Conservation (phyloP, 768 basidiomycete genomes). For the Sutorius australiensis region DNA sequence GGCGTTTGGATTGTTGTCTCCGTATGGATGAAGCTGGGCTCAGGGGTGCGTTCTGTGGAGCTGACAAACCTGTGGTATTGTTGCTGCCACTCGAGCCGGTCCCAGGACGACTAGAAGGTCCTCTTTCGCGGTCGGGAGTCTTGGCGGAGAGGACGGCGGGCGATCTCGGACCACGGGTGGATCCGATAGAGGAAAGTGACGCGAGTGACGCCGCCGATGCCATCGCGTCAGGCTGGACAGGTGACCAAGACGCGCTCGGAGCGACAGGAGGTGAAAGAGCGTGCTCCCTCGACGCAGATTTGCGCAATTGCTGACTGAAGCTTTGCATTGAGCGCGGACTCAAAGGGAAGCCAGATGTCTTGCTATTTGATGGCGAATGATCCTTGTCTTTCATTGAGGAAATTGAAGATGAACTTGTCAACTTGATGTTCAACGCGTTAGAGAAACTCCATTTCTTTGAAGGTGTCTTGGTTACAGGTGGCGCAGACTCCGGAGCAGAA, state of each 20-base stretch:
- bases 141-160: slow-evolving; percentile 42
- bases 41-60: slow-evolving; percentile 56
- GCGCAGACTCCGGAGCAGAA: slow-evolving; percentile 40
- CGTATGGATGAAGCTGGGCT: slow-evolving; percentile 71
- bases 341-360: slow-evolving; percentile 54
- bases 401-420: slow-evolving; percentile 62
- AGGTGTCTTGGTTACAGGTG: slow-evolving; percentile 64
- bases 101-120: slow-evolving; percentile 59
- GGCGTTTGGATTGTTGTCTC: slow-evolving; percentile 65
- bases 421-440: slow-evolving; percentile 73
- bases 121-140: slow-evolving; percentile 57
- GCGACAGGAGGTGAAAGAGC: slow-evolving; percentile 40
- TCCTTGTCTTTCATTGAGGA: slow-evolving; percentile 50
- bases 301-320: slow-evolving; percentile 64
- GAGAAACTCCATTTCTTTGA: slow-evolving; percentile 98
- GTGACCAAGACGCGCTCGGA: slow-evolving; percentile 57
- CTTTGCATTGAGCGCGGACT: slow-evolving; percentile 63
- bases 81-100: slow-evolving; percentile 78
- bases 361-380: slow-evolving; percentile 28
- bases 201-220: slow-evolving; percentile 70
- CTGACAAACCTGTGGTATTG: slow-evolving; percentile 52
- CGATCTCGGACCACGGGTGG: slow-evolving; percentile 49
- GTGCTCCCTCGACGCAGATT: slow-evolving; percentile 67
- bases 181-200: slow-evolving; percentile 71
- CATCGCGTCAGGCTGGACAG: slow-evolving; percentile 73